Percentiles rank a stretch among this genome's conserved stretches.
Conservation (phyloP, 139 green algal genomes). For the Chlorella sp. region DNA sequence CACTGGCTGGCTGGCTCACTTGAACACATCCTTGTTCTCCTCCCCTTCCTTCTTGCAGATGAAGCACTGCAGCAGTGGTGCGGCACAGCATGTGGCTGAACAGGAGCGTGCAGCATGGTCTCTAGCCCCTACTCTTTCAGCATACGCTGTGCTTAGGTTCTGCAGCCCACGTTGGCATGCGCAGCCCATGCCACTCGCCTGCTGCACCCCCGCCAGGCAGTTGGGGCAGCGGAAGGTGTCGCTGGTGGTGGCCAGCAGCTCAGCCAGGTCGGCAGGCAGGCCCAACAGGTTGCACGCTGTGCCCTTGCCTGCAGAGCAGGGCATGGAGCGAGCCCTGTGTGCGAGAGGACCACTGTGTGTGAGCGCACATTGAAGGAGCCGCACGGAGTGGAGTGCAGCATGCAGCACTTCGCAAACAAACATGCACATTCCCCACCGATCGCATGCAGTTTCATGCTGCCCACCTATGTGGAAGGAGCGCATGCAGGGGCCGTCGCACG, state of each 20-base stretch:
- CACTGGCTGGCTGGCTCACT: too few relatives aligned
- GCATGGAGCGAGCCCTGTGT: background rate
- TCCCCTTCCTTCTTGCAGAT: conserved; percentile 49
- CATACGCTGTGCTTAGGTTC: background rate
- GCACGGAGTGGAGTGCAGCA: background rate
- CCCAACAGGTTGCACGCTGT: conserved; percentile 41
- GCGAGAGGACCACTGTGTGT: background rate
- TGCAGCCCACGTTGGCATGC: background rate
- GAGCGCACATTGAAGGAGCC: background rate
- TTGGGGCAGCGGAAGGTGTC: conserved; percentile 54
- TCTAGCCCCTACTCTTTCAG: background rate
- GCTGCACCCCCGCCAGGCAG: conserved; percentile 45
- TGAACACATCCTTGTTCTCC: conserved; percentile 24
- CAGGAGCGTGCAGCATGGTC: background rate
- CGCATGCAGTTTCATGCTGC: background rate
- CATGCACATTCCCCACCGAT: background rate
- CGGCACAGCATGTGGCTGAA: background rate
- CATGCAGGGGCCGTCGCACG: conserved; percentile 55
- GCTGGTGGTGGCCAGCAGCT: background rate
- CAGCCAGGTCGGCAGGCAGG: conserved; percentile 31
- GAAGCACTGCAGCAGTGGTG: conserved; percentile 38
- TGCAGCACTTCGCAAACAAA: background rate
- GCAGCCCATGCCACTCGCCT: background rate
- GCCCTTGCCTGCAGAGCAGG: background rate
- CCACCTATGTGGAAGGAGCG: conserved; percentile 47